phyloP scores from a whole-genome alignment of 1,139 yeast genomes.

The Geotrichum aggregatum region DNA sequence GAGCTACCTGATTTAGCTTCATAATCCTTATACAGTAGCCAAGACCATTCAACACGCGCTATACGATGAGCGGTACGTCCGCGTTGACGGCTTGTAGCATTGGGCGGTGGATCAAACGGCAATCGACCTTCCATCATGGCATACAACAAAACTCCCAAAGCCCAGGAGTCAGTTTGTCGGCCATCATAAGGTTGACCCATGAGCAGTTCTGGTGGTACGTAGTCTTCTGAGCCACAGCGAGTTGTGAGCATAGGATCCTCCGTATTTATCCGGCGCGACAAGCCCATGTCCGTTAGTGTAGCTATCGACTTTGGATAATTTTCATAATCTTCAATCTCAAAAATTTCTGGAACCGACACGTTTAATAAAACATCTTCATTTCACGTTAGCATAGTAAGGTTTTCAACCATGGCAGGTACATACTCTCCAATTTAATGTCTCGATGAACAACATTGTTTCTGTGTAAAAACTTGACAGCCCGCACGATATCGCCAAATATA shows the following conservation, averaged over 20 bases:
- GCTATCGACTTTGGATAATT: constrained; percentile 43
- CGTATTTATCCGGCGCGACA: constrained; percentile 63
- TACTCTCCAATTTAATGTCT: constrained; percentile 75
- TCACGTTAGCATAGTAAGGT: not conserved
- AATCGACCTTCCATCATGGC: constrained; percentile 76
- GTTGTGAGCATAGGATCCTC: constrained; percentile 65
- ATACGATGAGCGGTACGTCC: constrained; percentile 79
- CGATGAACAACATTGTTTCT: constrained; percentile 66
- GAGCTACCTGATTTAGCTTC: constrained; percentile 20
- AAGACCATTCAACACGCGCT: constrained; percentile 88
- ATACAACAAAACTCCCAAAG: constrained; percentile 84
- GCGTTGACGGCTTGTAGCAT: constrained; percentile 42
- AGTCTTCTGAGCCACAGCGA: constrained; percentile 93
- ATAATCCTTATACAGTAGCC: constrained; percentile 43
- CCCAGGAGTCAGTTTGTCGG: constrained; percentile 86
- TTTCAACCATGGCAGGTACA: not conserved
- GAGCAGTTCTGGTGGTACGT: constrained; percentile 86
- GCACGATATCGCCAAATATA: constrained; percentile 62
- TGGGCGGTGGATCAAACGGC: constrained; percentile 66
- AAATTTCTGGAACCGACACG: not conserved
- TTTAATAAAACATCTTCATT: constrained; percentile 16
- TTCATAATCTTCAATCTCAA: constrained; percentile 17
- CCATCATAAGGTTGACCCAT: constrained; percentile 93
- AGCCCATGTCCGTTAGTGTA: constrained; percentile 82
- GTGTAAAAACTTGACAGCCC: constrained; percentile 74